Evolutionary conservation across 1,284 basidiomycete genomes (phyloP).

Genomic region (Moesziomyces globuligerus): DNA sequence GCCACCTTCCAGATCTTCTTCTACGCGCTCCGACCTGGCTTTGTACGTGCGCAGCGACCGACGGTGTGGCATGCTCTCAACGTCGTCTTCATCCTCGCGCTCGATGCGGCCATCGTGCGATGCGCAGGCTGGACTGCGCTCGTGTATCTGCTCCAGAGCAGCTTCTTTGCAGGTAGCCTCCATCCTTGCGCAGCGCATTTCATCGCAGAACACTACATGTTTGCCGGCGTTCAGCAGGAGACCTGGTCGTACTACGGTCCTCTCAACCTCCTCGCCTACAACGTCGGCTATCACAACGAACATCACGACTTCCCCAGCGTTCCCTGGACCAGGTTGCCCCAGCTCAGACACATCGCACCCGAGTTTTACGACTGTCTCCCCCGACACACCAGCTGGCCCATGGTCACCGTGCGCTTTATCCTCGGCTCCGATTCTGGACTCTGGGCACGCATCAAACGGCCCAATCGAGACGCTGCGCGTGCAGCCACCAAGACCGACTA

Average conservation of each 20-base stretch:
- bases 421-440: slow-evolving; percentile 70
- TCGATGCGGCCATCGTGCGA: slow-evolving; percentile 74
- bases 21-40: slow-evolving; percentile 95
- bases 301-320: slow-evolving; percentile 98
- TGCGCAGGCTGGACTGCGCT: slow-evolving; percentile 49
- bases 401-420: slow-evolving; percentile 93
- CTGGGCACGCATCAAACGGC: slow-evolving; percentile 59
- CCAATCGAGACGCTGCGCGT: slow-evolving; percentile 15
- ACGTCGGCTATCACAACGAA: slow-evolving; percentile 98
- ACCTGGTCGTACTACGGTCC: slow-evolving; percentile 97
- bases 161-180: slow-evolving; percentile 93
- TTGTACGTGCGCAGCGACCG: slow-evolving; percentile 83
- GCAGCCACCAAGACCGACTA: slow-evolving; percentile 1
- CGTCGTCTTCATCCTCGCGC: slow-evolving; percentile 76
- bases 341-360: slow-evolving; percentile 81
- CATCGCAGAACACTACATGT: slow-evolving; percentile 79
- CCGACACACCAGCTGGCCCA: slow-evolving; percentile 88
- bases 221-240: slow-evolving; percentile 75
- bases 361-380: slow-evolving; percentile 93
- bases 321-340: slow-evolving; percentile 92
- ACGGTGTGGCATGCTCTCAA: slow-evolving; percentile 88
- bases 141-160: slow-evolving; percentile 84
- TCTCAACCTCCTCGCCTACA: slow-evolving; percentile 91
- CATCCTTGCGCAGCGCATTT: slow-evolving; percentile 98
- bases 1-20: slow-evolving; percentile 98